Conservation (phyloP, 2,329 filamentous ascomycete species). For the Colletotrichum horii region DNA sequence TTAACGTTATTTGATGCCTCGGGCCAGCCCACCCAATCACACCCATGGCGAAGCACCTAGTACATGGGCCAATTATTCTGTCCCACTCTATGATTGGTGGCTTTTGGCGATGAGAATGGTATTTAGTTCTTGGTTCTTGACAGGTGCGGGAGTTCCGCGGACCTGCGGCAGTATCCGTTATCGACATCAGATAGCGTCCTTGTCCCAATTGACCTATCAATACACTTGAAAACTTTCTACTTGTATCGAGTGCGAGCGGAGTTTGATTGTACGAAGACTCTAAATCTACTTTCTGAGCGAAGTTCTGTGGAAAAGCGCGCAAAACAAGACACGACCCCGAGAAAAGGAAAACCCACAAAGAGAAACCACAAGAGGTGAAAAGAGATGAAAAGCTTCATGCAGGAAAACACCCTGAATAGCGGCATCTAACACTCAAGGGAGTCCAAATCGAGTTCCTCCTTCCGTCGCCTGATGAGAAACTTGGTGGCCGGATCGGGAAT, state of each 20-base stretch:
- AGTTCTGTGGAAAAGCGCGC: neutral
- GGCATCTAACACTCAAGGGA: neutral
- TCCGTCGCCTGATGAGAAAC: neutral
- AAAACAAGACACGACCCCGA: neutral
- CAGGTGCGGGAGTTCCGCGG: neutral
- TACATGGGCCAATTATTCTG: neutral
- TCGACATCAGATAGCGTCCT: neutral
- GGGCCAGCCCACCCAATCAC: neutral
- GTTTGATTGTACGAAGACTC: neutral
- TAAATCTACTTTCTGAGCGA: neutral
- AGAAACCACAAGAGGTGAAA: neutral
- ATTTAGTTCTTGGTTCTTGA: neutral
- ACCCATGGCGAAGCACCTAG: neutral
- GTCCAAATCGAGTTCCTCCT: slow-evolving; percentile 3
- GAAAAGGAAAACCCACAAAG: neutral
- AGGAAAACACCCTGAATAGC: neutral
- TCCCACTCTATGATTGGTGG: neutral
- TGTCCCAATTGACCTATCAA: neutral
- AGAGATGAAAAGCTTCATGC: neutral
- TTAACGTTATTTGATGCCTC: neutral
- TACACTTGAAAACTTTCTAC: neutral
- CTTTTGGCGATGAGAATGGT: neutral
- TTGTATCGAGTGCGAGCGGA: neutral
- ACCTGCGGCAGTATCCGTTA: neutral
- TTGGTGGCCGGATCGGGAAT: neutral